phyloP scores from a whole-genome alignment of 1,139 yeast genomes.

The Lodderomyces metapsilosis region DNA sequence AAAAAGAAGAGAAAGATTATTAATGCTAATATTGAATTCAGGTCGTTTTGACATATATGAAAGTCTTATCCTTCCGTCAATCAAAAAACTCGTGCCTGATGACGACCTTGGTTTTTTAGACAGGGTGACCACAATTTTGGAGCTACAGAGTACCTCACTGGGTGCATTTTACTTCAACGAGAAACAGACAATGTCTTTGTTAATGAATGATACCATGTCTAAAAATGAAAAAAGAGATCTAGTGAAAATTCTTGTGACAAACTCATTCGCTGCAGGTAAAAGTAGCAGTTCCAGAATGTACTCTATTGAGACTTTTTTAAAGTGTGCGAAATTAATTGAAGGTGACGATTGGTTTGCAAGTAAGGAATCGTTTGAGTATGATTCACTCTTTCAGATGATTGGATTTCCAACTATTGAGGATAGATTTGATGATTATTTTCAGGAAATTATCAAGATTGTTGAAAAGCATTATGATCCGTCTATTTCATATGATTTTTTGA shows the following conservation, averaged over 20 bases:
- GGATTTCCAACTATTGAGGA: constrained; percentile 7
- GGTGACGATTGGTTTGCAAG: constrained; percentile 8
- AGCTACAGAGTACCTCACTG: neutral
- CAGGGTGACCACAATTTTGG: constrained; percentile 2
- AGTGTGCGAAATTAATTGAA: constrained; percentile 10
- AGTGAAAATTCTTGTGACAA: constrained; percentile 2
- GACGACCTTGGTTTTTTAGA: constrained; percentile 1
- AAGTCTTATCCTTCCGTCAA: constrained; percentile 8
- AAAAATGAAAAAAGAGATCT: constrained; percentile 5
- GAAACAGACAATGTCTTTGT: neutral
- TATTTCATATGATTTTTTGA: constrained; percentile 9
- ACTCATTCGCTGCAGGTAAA: neutral
- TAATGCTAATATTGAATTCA: constrained; percentile 2
- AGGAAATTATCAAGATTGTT: constrained; percentile 6
- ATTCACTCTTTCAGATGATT: constrained; percentile 8
- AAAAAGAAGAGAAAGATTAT: constrained; percentile 3
- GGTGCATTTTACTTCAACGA: neutral
- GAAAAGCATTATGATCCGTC: neutral
- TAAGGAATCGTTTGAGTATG: constrained; percentile 6
- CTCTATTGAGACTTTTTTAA: constrained; percentile 6
- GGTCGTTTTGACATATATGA: constrained; percentile 7
- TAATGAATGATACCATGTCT: neutral
- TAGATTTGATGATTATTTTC: neutral
- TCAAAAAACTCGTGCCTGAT: neutral
- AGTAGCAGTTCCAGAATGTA: neutral